phyloP scores from a whole-genome alignment of 129 eudicot species.

The Smallanthus sonchifolius region DNA sequence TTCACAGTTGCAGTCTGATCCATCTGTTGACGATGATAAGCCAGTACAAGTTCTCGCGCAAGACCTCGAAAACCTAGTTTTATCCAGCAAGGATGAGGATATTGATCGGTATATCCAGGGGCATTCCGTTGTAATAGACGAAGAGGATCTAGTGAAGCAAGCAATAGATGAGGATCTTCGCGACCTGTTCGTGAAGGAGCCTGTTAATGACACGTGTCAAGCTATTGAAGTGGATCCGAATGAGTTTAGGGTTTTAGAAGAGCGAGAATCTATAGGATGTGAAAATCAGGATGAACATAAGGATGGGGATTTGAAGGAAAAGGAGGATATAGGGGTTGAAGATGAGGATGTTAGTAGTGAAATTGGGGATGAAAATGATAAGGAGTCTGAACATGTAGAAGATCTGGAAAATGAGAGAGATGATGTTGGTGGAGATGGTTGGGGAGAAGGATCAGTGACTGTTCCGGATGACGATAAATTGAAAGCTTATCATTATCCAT shows the following conservation, averaged over 20 bases:
- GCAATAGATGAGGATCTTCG: constrained; percentile 25
- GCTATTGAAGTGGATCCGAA: constrained; percentile 14
- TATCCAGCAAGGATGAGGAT: constrained; percentile 10
- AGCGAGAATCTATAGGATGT: constrained; percentile 3
- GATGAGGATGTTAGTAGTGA: constrained; percentile 18
- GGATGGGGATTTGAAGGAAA: constrained; percentile 11
- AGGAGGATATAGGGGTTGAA: not conserved
- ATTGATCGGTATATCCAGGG: not conserved
- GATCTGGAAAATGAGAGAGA: constrained; percentile 24
- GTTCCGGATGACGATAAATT: constrained; percentile 27
- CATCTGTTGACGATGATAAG: constrained; percentile 14
- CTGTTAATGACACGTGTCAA: constrained; percentile 4
- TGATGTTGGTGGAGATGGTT: constrained; percentile 8
- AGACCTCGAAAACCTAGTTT: constrained; percentile 30
- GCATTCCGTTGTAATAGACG: not conserved
- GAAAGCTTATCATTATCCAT: constrained; percentile 50
- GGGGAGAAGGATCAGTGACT: constrained; percentile 12
- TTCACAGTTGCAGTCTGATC: constrained; percentile 22
- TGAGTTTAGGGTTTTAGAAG: constrained; percentile 24
- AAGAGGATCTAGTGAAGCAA: constrained; percentile 16
- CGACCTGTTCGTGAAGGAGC: too few relatives aligned
- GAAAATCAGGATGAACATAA: constrained; percentile 9
- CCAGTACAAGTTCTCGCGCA: constrained; percentile 1
- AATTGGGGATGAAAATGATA: constrained; percentile 4
- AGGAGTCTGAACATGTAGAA: not conserved